These are phyloP conservation scores for Aspergillus persii DNA, from an alignment of 2,329 filamentous ascomycete species.

Conservation along the genomic window DNA sequence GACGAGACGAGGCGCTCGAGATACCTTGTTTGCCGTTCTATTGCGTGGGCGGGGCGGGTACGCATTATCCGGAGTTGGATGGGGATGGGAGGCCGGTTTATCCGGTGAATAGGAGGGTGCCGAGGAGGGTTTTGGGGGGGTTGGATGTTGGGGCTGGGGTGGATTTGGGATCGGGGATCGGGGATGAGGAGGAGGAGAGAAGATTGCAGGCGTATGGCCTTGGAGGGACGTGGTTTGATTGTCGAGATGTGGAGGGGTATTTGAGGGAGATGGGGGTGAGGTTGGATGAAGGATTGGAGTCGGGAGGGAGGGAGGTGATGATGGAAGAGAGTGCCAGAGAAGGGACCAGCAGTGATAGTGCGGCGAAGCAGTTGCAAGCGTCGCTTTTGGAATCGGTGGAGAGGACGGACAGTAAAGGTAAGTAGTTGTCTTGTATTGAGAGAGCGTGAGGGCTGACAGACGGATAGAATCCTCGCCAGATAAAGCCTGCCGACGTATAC, in stretches of 20 bases:
- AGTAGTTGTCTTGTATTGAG: background rate
- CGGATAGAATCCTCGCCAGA: background rate
- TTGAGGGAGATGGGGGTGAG: conserved; percentile 8
- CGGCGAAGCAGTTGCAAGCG: background rate
- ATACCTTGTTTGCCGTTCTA: conserved; percentile 62
- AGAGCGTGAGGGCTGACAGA: background rate
- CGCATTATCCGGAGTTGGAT: conserved; percentile 55
- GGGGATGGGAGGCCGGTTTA: conserved; percentile 33
- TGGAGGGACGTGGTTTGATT: conserved; percentile 22
- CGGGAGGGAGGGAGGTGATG: background rate
- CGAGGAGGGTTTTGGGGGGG: conserved; percentile 15
- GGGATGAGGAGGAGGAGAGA: background rate
- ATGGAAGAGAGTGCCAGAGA: background rate
- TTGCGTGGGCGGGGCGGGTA: conserved; percentile 66
- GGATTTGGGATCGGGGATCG: background rate
- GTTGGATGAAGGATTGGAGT: background rate
- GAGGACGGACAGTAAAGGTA: background rate
- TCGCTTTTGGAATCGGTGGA: background rate
- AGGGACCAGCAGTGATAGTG: background rate
- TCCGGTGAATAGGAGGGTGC: conserved; percentile 23
- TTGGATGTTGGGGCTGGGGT: background rate
- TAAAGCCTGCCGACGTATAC: background rate
- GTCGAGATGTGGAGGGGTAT: conserved; percentile 22
- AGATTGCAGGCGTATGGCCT: conserved; percentile 13
- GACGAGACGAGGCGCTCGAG: conserved; percentile 52